Conservation (phyloP, 805 yeast genomes). For the Candida germanica region DNA sequence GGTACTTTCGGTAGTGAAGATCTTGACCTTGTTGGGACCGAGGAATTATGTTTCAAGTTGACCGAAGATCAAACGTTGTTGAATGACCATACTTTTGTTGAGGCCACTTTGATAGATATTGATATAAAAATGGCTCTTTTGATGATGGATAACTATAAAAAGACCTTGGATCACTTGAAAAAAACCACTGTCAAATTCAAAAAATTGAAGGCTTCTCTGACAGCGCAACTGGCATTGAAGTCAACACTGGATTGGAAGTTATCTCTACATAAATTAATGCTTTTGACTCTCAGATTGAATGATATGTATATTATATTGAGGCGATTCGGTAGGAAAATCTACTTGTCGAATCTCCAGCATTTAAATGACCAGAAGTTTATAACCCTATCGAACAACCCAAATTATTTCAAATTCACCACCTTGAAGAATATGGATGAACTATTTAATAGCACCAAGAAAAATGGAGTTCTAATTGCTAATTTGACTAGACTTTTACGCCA, state of each 20-base stretch:
- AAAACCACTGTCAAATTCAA: slow-evolving; percentile 17
- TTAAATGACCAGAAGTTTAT: slow-evolving; percentile 41
- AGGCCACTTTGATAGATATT: slow-evolving; percentile 37
- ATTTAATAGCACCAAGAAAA: slow-evolving; percentile 45
- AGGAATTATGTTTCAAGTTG: slow-evolving; percentile 5
- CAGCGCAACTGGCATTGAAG: slow-evolving; percentile 15
- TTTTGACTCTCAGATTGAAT: slow-evolving; percentile 44
- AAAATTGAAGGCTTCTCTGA: slow-evolving; percentile 6
- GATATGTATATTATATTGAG: slow-evolving; percentile 48
- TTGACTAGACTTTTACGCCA: slow-evolving; percentile 45
- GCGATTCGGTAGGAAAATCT: slow-evolving; percentile 46
- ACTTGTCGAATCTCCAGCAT: slow-evolving; percentile 41
- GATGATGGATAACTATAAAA: slow-evolving; percentile 24
- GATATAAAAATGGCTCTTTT: slow-evolving; percentile 32
- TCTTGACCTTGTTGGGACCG: slow-evolving; percentile 8
- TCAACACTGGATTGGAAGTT: slow-evolving; percentile 23
- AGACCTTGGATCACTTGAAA: slow-evolving; percentile 24
- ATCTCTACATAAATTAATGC: slow-evolving; percentile 47
- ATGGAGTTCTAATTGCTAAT: slow-evolving; percentile 47
- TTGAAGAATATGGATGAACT: slow-evolving; percentile 31
- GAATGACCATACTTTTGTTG: slow-evolving; percentile 8
- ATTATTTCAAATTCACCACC: slow-evolving; percentile 26
- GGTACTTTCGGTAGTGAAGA: slow-evolving; percentile 8
- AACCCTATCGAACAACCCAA: slow-evolving; percentile 23
- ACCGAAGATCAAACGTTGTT: slow-evolving; percentile 5